A percentile compares a stretch with the other conserved stretches of the same genome.
Evolutionary conservation across 2,329 filamentous ascomycete genomes (phyloP).

Genomic region (Hymenoscyphus scutula): DNA sequence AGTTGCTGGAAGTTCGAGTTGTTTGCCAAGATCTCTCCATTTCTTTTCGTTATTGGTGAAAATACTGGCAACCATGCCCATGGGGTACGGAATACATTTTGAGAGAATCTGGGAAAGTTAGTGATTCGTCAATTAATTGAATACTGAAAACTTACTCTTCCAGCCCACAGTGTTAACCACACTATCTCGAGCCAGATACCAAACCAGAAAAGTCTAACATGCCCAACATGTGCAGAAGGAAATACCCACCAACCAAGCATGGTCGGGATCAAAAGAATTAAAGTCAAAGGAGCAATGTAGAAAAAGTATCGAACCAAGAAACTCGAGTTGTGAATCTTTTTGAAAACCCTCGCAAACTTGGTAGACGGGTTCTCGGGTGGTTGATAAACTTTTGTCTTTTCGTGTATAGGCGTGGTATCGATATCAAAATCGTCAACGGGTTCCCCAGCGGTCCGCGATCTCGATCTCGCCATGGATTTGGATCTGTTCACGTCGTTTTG

Average conservation of each 20-base stretch:
- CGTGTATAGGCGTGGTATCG: slow-evolving; percentile 64
- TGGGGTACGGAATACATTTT: slow-evolving; percentile 60
- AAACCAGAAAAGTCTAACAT: slow-evolving; percentile 83
- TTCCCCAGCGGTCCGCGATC: slow-evolving; percentile 52
- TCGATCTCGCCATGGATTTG: slow-evolving; percentile 39
- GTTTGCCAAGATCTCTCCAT: slow-evolving; percentile 84
- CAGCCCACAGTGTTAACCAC: slow-evolving; percentile 88
- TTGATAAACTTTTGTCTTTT: slow-evolving; percentile 62
- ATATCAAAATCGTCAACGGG: slow-evolving; percentile 55
- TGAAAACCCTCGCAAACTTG: slow-evolving; percentile 61
- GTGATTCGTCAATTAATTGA: slow-evolving; percentile 5
- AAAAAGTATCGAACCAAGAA: slow-evolving; percentile 67
- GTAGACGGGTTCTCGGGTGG: slow-evolving; percentile 62
- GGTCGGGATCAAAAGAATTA: slow-evolving; percentile 65
- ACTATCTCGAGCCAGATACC: slow-evolving; percentile 92
- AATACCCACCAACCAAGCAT: slow-evolving; percentile 62
- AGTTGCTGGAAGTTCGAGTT: slow-evolving; percentile 80
- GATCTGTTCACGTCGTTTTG: slow-evolving; percentile 36
- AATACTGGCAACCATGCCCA: slow-evolving; percentile 65
- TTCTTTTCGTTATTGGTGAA: slow-evolving; percentile 86
- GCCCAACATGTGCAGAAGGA: slow-evolving; percentile 63
- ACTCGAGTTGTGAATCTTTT: slow-evolving; percentile 62
- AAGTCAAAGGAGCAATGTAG: slow-evolving; percentile 65
- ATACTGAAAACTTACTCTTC: slow-evolving; percentile 44
- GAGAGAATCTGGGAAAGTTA: slow-evolving; percentile 50